phyloP scores from a whole-genome alignment of 257 asterid species.

The Eustoma russellianum region DNA sequence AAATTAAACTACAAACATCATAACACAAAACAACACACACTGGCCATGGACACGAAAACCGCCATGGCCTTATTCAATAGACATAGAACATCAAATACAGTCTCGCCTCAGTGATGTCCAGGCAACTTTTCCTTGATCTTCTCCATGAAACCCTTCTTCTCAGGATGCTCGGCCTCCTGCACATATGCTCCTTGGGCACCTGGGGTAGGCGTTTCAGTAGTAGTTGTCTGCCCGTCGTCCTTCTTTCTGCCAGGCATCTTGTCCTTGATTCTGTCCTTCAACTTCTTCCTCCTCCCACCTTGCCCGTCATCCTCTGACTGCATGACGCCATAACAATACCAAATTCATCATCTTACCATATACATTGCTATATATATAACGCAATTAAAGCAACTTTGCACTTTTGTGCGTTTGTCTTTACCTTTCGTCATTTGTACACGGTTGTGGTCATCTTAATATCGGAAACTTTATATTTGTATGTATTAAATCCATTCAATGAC shows the following conservation, averaged over 20 bases:
- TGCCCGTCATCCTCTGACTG: slow-evolving; percentile 41
- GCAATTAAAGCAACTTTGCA: no score
- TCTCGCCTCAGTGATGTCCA: slow-evolving; percentile 15
- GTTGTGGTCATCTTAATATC: no score
- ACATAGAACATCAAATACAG: background rate
- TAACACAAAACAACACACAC: no score
- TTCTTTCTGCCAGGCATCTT: slow-evolving; percentile 36
- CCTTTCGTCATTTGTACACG: no score
- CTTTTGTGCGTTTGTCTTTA: no score
- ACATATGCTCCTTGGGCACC: slow-evolving; percentile 19
- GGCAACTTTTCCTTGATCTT: slow-evolving; percentile 84
- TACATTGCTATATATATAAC: no score
- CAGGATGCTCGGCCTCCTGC: slow-evolving; percentile 24
- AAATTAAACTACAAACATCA: no score
- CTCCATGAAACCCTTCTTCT: slow-evolving; percentile 74
- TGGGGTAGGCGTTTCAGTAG: background rate
- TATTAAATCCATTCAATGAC: no score
- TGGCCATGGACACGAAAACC: background rate
- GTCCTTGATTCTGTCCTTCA: slow-evolving; percentile 37
- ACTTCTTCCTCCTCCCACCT: slow-evolving; percentile 40
- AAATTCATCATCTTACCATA: no score
- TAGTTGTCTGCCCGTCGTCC: slow-evolving; percentile 15
- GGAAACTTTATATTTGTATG: no score
- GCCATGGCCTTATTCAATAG: no score
- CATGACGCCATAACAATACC: no score